These are phyloP conservation scores for Fusarium sp. DNA, from an alignment of 2,329 filamentous ascomycete species.

Conservation along the genomic window DNA sequence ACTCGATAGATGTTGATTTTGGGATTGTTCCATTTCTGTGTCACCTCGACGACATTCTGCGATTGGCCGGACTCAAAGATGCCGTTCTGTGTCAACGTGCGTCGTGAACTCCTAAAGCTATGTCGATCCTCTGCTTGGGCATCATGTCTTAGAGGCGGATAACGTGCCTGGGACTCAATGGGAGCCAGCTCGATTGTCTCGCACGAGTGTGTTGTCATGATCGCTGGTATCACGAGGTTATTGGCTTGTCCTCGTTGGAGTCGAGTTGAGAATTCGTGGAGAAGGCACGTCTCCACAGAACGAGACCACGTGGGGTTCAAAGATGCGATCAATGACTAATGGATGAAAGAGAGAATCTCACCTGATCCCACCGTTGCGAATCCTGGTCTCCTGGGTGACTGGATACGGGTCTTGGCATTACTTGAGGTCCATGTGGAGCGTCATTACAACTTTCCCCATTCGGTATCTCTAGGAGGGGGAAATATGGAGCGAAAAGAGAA, in stretches of 20 bases:
- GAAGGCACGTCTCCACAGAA: background rate
- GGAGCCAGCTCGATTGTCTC: background rate
- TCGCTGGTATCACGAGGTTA: background rate
- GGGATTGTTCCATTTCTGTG: background rate
- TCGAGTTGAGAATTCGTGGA: background rate
- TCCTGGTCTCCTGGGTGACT: background rate
- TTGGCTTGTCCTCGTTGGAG: too few relatives aligned
- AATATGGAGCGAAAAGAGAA: background rate
- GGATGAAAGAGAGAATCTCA: background rate
- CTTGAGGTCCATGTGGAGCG: background rate
- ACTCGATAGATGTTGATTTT: background rate
- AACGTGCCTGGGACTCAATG: background rate
- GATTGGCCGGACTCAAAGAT: background rate
- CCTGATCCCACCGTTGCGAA: background rate
- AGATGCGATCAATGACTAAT: background rate
- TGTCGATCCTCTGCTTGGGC: background rate
- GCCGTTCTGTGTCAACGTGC: background rate
- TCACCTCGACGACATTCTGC: background rate
- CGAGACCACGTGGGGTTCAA: background rate
- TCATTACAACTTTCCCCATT: background rate
- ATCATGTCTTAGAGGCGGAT: background rate
- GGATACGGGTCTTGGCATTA: background rate
- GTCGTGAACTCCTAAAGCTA: background rate
- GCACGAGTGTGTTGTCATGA: background rate
- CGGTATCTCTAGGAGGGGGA: background rate